Base-by-base conservation (phyloP, 805 yeast genomes). In the Lipomyces yamadae region DNA sequence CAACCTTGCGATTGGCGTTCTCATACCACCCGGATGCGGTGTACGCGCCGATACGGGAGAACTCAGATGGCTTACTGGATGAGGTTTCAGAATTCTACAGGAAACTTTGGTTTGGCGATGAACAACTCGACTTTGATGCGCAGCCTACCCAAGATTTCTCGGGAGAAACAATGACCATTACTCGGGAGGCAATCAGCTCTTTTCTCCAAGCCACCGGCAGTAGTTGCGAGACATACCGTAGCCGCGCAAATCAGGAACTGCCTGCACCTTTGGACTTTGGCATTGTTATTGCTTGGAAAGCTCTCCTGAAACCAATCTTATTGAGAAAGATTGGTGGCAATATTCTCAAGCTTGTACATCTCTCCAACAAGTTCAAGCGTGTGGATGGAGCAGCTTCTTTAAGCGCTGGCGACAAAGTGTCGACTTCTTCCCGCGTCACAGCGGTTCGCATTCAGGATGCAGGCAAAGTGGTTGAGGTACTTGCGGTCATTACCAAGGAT, bases 261-360 rank as follows among this genome's bases (percentile, higher is more conserved):
- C 83, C 87, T 74, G 99, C 98, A 59, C 99, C 99, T 76, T 94
- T 95, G 98, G 99, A 95, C 83, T 95, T 93, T 77, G 98, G 99
- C 61, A 95, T 95, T 78, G 98, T 95, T 66, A 86, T 93, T 74
- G 98, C 99, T 57, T 95, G 99, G 99, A 90, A 89, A 82, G 96
- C 98, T 61, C 93, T 95, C 77, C 93, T 95, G 83, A 92, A 90
- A 83, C 93, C 98, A n/a, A 91, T 95, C 74, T 95, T 95, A 95
- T 98, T 98, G 63, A 86, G 86, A 77, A 87, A 88, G 70, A 96
- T 95, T 75, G 98, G 95, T 78, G 99, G 99, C 80, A 99, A 95
- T 78, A 84, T 95, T 76, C 84, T 95, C 81, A 90, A 89, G 78
- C 85, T 95, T 76, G 99, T 95, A 65, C 99, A 95, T 79, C 83